phyloP scores from a whole-genome alignment of 2,329 filamentous ascomycete genomes.

The Coniosporium tulheliwenetii region DNA sequence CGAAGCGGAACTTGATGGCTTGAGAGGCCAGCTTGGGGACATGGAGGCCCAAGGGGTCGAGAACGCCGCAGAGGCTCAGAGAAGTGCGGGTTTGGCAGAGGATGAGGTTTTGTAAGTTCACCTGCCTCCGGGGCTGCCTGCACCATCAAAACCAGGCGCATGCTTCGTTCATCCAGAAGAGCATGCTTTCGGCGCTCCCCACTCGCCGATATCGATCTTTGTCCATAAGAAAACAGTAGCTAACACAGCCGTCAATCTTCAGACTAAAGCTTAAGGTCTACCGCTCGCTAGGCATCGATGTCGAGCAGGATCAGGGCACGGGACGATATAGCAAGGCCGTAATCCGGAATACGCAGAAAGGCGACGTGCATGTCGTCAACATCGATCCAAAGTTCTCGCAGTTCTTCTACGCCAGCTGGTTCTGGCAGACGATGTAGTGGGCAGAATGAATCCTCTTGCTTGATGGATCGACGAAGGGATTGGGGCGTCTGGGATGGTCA shows the following conservation, averaged over 20 bases:
- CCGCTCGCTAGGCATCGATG: constrained; percentile 76
- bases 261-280: constrained; percentile 79
- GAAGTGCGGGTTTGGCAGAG: constrained; percentile 25
- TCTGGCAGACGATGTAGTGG: constrained; percentile 72
- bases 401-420: constrained; percentile 90
- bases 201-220: not conserved
- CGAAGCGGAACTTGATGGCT: constrained; percentile 57
- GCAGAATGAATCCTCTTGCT: not conserved
- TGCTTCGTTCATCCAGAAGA: no score
- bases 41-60: constrained; percentile 79
- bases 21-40: constrained; percentile 62
- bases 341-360: constrained; percentile 70
- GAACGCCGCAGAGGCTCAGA: constrained; percentile 41
- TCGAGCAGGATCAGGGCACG: constrained; percentile 56
- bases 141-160: no score
- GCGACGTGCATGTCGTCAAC: constrained; percentile 88
- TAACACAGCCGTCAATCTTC: constrained; percentile 1
- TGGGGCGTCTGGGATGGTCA: not conserved
- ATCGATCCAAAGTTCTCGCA: constrained; percentile 83
- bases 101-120: constrained; percentile 31
- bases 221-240: not conserved
- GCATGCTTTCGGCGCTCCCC: not conserved
- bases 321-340: constrained; percentile 78
- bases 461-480: not conserved
- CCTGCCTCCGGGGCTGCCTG: no score